phyloP scores from a whole-genome alignment of 139 green algal genomes.

The Picocystis salinarum region DNA sequence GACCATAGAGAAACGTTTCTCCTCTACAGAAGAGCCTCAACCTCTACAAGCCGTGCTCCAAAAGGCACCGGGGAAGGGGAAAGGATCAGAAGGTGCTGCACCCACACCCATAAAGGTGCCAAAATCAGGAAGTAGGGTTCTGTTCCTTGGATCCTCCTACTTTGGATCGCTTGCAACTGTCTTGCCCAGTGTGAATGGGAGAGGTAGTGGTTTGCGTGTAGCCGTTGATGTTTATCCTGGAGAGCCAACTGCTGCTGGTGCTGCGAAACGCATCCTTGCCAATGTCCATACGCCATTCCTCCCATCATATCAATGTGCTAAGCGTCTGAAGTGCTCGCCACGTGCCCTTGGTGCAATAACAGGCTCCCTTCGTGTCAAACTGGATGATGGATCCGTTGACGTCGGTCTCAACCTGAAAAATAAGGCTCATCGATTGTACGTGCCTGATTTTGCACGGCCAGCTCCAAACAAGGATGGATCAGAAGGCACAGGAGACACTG shows the following conservation, averaged over 20 bases:
- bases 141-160: constrained; percentile 52
- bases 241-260: neutral
- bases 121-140: constrained; percentile 16
- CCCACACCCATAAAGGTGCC: neutral
- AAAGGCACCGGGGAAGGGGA: constrained; percentile 2
- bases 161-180: constrained; percentile 58
- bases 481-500: constrained; percentile 5
- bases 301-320: neutral
- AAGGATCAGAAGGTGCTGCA: constrained; percentile 1
- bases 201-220: neutral
- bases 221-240: neutral
- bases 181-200: constrained; percentile 19
- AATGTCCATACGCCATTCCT: neutral
- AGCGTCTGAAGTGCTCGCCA: neutral
- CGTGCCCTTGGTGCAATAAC: constrained; percentile 2
- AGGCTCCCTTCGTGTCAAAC: constrained; percentile 39
- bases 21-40: constrained; percentile 29
- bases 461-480: constrained; percentile 1
- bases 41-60: constrained; percentile 38
- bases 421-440: constrained; percentile 34
- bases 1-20: constrained; percentile 57
- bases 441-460: constrained; percentile 26
- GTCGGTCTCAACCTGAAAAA: constrained; percentile 63
- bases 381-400: constrained; percentile 34
- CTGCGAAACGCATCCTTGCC: constrained; percentile 11